Base-by-base conservation (phyloP, 192 early-diverging fungal genomes). In the Spizellomyces sp. region DNA sequence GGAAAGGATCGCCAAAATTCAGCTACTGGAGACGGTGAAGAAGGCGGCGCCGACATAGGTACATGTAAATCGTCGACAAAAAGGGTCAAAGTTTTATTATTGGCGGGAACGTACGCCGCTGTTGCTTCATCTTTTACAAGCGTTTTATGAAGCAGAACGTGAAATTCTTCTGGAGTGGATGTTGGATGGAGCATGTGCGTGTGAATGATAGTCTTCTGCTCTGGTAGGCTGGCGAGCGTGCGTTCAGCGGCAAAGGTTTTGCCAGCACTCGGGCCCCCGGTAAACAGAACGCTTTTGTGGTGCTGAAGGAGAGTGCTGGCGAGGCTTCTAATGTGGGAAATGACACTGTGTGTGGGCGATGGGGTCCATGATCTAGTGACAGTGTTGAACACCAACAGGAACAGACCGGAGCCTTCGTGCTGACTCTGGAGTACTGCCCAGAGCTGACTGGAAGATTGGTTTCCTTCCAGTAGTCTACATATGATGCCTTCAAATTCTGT, bases 51-150 rank as follows among this genome's bases (percentile, higher is more conserved):
- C 2, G 67, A 67, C 64, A 9, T 12, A n/a, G 12, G 14, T n/a
- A 64, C 5, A 58, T 68, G 67, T 9, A 68, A 15, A 56, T 68
- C 67, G 27, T 70, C 69, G 1, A 70, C 27, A 66, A 70, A 70
- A 17, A 70, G 42, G 9, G 65, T 70, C 44, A 70, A 64, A 0
- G 9, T 15, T 17, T 58, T 70, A 15, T 12, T 59, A 66, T 68
- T 68, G 21, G 47, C 1, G 12, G 67, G 57, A 9, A n/a, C 54
- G 58, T 68, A 68, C 10, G 43, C n/a, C n/a, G 12, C 58, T 0
- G 14, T 19, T n/a, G 14, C 17, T 54, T 54, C 50, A 19, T 54
- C 50, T 19, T 4, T 54, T n/a, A 54, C 17, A n/a, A 54, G 17
- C 1, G 12, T 54, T 19, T 54, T 54, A 12, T 54, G 50, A 0